These are phyloP conservation scores for Venturia asperata DNA, from an alignment of 2,329 filamentous ascomycete species.

Conservation along the genomic window DNA sequence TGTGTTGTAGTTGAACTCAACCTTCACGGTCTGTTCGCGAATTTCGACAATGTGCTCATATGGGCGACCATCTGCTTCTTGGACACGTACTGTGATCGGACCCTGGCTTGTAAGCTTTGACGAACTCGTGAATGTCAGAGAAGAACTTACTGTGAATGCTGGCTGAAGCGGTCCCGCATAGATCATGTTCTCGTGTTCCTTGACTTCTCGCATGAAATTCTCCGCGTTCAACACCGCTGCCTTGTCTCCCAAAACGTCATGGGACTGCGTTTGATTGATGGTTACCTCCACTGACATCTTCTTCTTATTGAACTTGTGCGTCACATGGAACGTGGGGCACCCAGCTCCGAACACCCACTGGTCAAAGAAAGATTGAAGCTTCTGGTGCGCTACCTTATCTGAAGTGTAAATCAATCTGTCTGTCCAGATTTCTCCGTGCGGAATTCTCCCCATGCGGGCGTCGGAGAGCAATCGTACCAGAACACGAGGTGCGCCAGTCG, in stretches of 20 bases:
- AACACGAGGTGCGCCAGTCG: conserved; percentile 75
- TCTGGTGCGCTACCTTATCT: conserved; percentile 80
- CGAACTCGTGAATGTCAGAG: not conserved
- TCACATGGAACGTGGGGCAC: conserved; percentile 79
- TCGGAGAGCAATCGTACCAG: conserved; percentile 80
- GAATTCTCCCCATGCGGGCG: conserved; percentile 72
- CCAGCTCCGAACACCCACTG: conserved; percentile 89
- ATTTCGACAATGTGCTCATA: conserved; percentile 98
- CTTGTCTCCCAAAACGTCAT: conserved; percentile 26
- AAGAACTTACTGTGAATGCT: conserved; percentile 57
- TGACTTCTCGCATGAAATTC: conserved; percentile 76
- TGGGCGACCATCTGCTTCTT: conserved; percentile 94
- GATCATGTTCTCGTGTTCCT: conserved; percentile 67
- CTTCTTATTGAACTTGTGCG: conserved; percentile 95
- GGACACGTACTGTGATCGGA: conserved; percentile 94
- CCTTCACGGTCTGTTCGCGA: conserved; percentile 73
- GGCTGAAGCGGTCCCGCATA: conserved; percentile 63
- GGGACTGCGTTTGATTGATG: conserved; percentile 66
- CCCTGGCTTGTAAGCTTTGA: conserved; percentile 30
- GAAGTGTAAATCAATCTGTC: conserved; percentile 74
- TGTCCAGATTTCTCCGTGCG: conserved; percentile 62
- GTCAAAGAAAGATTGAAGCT: conserved; percentile 83
- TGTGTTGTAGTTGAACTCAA: conserved; percentile 97
- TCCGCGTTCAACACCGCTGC: conserved; percentile 52
- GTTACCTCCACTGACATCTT: conserved; percentile 88